Base-by-base conservation (phyloP, 257 asterid genomes). In the Anisodus acutangulus region DNA sequence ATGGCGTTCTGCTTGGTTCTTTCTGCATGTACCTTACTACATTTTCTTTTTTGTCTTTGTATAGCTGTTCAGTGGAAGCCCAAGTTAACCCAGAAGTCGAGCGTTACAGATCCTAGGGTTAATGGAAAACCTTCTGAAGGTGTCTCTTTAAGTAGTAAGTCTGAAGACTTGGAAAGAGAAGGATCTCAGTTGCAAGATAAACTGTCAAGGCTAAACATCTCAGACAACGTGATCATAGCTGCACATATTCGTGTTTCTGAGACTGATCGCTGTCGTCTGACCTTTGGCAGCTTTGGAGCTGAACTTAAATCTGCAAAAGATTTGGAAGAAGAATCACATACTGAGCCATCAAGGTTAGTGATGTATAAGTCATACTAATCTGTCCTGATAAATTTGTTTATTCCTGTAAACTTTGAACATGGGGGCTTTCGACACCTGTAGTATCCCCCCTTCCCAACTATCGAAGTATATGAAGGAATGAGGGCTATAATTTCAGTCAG, bases 201-300 rank as follows among this genome's bases (percentile, higher is more conserved):
- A 62, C 71, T 89, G 85, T 87, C 95, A 47, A 88, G 74, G 83
- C 84, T 86, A 84, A 89, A 90, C 85, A 80, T 93, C 41, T 86
- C 95, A 70, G 97, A 92, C 87, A 95, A 95, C 82, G 99, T 97
- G 85, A 92, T 95, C 89, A 91, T 97, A 84, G 99, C 99, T 83
- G 88, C 97, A 74, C 97, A 95, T 83, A 93, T 97, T 69, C 97
- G 97, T 49, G 98, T 93, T 78, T 93, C 99, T 22, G 99, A 95
- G 86, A 85, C 93, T 22, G 99, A 93, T 83, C 90, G 95, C 84
- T 88, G 89, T 87, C 93, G 94, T 63, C 91, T 97, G 82, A 93
- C 93, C 78, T 97, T 97, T 88, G 99, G 99, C 88, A 93, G 94
- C 93, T 87, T 96, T 84, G 98, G 93, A 39, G 68, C 91, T 74